Conservation (phyloP, 2,329 filamentous ascomycete genomes). For the Ceratocystis harringtonii region DNA sequence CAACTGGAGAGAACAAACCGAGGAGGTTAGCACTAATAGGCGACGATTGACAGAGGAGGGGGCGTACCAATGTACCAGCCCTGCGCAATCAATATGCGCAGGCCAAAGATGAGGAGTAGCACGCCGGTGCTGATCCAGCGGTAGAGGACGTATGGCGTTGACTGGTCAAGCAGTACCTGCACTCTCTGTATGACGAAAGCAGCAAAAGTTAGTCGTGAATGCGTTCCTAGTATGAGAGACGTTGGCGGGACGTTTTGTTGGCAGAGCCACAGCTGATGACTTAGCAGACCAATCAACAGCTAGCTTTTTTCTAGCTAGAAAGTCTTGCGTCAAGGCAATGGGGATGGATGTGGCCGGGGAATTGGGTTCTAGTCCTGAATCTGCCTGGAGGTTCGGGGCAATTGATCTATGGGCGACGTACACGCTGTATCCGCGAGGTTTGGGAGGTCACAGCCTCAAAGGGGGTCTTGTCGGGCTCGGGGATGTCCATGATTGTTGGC, state of each 20-base stretch:
- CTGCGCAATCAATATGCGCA: constrained; percentile 80
- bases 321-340: constrained; percentile 16
- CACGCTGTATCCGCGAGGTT: constrained; percentile 58
- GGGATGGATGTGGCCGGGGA: constrained; percentile 15
- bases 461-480: constrained; percentile 78
- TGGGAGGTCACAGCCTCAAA: constrained; percentile 82
- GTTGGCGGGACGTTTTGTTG: not conserved
- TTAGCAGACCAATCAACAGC: not conserved
- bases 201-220: not conserved
- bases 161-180: constrained; percentile 86
- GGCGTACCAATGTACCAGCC: constrained; percentile 91
- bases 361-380: not conserved
- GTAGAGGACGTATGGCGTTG: constrained; percentile 76
- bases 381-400: not conserved
- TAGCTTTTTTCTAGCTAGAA: not conserved
- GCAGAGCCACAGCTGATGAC: not conserved
- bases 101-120: constrained; percentile 64
- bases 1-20: constrained; percentile 44
- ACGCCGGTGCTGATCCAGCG: constrained; percentile 76
- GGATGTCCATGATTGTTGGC: constrained; percentile 54
- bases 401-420: constrained; percentile 30
- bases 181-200: constrained; percentile 49
- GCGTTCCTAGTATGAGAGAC: not conserved
- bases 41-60: not conserved
- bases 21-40: not conserved